phyloP scores from a whole-genome alignment of 176 grass and related monocot genomes.

The Tillandsia leiboldiana region DNA sequence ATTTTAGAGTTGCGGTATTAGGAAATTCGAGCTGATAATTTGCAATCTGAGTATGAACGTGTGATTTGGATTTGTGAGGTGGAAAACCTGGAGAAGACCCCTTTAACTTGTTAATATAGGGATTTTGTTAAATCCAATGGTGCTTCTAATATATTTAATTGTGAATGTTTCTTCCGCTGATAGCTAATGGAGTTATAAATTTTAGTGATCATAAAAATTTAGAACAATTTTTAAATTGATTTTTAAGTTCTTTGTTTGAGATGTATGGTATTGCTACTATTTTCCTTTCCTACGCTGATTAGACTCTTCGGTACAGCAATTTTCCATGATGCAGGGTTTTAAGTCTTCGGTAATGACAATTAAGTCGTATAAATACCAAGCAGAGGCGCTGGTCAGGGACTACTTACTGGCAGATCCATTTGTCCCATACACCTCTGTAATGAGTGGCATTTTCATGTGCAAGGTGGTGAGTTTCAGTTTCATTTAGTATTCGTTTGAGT shows the following conservation, averaged over 20 bases:
- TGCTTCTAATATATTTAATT: too few species aligned
- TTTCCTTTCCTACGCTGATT: background rate
- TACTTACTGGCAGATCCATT: slow-evolving; percentile 74
- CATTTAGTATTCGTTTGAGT: background rate
- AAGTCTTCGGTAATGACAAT: slow-evolving; percentile 32
- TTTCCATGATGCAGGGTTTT: slow-evolving; percentile 22
- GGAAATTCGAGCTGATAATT: too few species aligned
- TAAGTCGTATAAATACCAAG: slow-evolving; percentile 52
- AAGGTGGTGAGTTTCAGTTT: slow-evolving; percentile 61
- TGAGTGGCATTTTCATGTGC: slow-evolving; percentile 65
- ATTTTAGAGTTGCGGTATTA: too few species aligned
- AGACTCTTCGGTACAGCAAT: background rate
- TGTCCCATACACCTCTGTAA: slow-evolving; percentile 54
- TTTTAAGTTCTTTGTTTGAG: background rate
- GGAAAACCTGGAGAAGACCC: too few species aligned
- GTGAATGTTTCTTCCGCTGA: too few species aligned
- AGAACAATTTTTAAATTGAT: background rate
- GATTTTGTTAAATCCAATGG: too few species aligned
- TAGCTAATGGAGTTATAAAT: too few species aligned
- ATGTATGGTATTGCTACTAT: background rate
- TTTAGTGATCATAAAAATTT: too few species aligned
- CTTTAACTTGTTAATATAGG: too few species aligned
- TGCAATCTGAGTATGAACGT: too few species aligned
- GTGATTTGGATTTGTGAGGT: too few species aligned
- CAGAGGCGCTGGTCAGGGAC: slow-evolving; percentile 53